A percentile compares a stretch with the other conserved stretches of the same genome.
Evolutionary conservation across 108 stramenopile species (phyloP).

Genomic region (Pseudonitzschia multistriata): DNA sequence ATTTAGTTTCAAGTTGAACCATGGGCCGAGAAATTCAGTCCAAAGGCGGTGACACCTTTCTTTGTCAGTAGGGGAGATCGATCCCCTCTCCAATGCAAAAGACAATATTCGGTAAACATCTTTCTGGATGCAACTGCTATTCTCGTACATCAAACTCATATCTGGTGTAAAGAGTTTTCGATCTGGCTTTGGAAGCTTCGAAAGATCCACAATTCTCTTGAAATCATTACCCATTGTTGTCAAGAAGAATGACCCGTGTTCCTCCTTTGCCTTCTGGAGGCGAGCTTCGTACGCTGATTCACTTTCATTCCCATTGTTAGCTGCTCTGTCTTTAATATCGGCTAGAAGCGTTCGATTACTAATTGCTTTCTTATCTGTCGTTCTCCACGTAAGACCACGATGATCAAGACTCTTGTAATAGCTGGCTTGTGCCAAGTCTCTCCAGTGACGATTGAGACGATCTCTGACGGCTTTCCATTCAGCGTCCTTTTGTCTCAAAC

Average conservation of each 20-base stretch:
- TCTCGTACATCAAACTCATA: slow-evolving; percentile 67
- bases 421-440: slow-evolving; percentile 79
- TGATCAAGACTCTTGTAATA: slow-evolving; percentile 89
- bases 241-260: slow-evolving; percentile 82
- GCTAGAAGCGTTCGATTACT: slow-evolving; percentile 78
- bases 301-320: slow-evolving; percentile 70
- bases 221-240: slow-evolving; percentile 68
- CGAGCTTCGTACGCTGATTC: slow-evolving; percentile 64
- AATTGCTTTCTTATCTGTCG: slow-evolving; percentile 77
- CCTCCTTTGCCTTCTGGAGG: slow-evolving; percentile 84
- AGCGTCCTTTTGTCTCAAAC: slow-evolving; percentile 95
- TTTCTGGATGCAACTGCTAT: slow-evolving; percentile 66
- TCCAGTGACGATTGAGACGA: slow-evolving; percentile 85
- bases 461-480: slow-evolving; percentile 86
- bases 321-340: slow-evolving; percentile 87
- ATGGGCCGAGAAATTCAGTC: slow-evolving; percentile 85
- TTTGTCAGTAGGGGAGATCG: slow-evolving; percentile 78
- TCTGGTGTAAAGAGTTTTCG: slow-evolving; percentile 82
- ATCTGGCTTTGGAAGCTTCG: slow-evolving; percentile 70
- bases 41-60: slow-evolving; percentile 81
- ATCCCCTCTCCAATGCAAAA: slow-evolving; percentile 80
- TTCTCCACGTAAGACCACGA: slow-evolving; percentile 83
- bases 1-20: slow-evolving; percentile 66
- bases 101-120: slow-evolving; percentile 84
- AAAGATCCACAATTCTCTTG: slow-evolving; percentile 61